Evolutionary conservation across 2,329 filamentous ascomycete species (phyloP), one percentile per base, ranked within the genome.

Genomic region (Colletotrichum cereale): DNA sequence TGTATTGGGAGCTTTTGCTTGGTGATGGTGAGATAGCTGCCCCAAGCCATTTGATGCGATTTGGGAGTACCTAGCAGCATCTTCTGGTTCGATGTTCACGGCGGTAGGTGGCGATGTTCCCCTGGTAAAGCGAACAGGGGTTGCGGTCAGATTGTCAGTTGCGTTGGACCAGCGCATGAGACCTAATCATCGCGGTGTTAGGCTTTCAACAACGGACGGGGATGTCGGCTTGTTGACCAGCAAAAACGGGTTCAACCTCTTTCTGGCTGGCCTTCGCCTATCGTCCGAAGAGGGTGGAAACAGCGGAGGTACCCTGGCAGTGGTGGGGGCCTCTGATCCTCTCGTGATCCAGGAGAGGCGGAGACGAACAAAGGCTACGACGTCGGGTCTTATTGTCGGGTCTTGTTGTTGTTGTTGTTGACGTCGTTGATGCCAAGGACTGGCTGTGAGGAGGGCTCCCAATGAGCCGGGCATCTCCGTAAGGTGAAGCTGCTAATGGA

Each of bases 251-350:
- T 50, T 50, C 47, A 26, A 29, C 16, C 47, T 55, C 61, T n/a
- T n/a, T n/a, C n/a, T n/a, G n/a, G n/a, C n/a, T 52, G 48, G 36
- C 47, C 42, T 56, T 71, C 62, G 62, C 64, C 53, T 60, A 69
- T 70, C 67, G 56, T 67, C 63, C 62, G 57, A 58, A 47, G 63
- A 67, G 24, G 34, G 63, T 70, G 62, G 67, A 66, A 66, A 44
- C 47, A 26, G 67, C 56, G 63, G 63, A 67, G 67, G 67, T 57
- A 56, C 66, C 40, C 36, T 62, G 31, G 67, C 48, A 36, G 56
- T 56, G 63, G 42, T 47, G 63, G 56, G 56, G 63, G 40, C 44
- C 31, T 50, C 14, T 38, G 44, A 4, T n/a, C 24, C 55, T 57
- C 63, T 62, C 42, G 52, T 71, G 68, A 71, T 47, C 57, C 52